phyloP scores from a whole-genome alignment of 345 rosid species.

The Anacardium occidentale region DNA sequence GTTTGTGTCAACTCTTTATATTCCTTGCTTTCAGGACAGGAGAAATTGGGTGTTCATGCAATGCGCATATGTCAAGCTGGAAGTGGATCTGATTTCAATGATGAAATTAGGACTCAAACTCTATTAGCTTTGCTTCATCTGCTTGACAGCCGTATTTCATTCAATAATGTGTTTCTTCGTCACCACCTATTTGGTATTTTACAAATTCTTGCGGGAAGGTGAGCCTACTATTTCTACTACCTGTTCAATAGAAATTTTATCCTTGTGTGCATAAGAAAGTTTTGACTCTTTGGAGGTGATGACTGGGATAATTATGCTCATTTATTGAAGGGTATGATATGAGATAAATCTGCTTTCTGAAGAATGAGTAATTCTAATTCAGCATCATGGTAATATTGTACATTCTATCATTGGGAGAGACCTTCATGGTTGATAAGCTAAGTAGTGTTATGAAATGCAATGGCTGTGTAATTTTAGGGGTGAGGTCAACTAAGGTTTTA shows the following conservation, averaged over 20 bases:
- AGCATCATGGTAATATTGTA: neutral
- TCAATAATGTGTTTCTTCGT: conserved; percentile 75
- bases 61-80: conserved; percentile 78
- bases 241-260: neutral
- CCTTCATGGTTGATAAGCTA: neutral
- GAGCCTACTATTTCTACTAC: conserved; percentile 18
- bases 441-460: neutral
- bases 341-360: neutral
- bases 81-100: conserved; percentile 43
- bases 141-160: conserved; percentile 65
- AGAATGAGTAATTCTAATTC: neutral
- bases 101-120: conserved; percentile 45
- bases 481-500: neutral
- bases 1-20: neutral
- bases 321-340: conserved; percentile 4
- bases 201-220: conserved; percentile 89
- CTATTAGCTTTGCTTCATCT: conserved; percentile 67
- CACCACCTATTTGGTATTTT: conserved; percentile 83
- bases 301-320: neutral
- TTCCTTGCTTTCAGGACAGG: conserved; percentile 72
- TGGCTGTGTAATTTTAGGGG: neutral
- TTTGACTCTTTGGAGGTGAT: neutral
- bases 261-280: neutral
- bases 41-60: conserved; percentile 67
- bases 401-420: neutral